Evolutionary conservation across 257 asterid species (phyloP).

Genomic region (Nyctanthes arbortristis): DNA sequence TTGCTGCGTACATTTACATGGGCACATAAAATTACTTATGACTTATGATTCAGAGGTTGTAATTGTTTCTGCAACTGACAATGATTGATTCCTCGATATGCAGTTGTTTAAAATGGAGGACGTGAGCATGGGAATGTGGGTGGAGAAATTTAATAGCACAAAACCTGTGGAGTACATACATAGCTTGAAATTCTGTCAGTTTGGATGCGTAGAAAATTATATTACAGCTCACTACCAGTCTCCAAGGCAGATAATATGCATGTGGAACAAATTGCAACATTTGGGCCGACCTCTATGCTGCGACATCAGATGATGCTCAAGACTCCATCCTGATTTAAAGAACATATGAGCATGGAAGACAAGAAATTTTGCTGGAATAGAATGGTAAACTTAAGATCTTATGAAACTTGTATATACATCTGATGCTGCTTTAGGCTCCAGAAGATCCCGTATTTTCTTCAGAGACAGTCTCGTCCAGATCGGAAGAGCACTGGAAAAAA

Average conservation of each 20-base stretch:
- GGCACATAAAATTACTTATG: not conserved
- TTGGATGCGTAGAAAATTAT: slow-evolving; percentile 81
- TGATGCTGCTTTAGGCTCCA: not conserved
- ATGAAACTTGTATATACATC: not conserved
- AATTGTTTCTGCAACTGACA: not conserved
- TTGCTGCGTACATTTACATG: not conserved
- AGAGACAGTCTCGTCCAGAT: not conserved
- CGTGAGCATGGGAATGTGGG: slow-evolving; percentile 98
- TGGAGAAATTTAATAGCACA: slow-evolving; percentile 63
- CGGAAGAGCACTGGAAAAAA: slow-evolving; percentile 28
- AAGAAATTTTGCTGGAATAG: slow-evolving; percentile 12
- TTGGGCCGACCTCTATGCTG: slow-evolving; percentile 68
- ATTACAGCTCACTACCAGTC: slow-evolving; percentile 92
- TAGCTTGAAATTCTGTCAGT: slow-evolving; percentile 90
- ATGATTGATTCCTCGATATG: not conserved
- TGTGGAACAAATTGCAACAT: slow-evolving; percentile 72
- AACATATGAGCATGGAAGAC: slow-evolving; percentile 16
- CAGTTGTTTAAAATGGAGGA: slow-evolving; percentile 98
- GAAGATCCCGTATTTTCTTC: not conserved
- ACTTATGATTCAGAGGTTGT: not conserved
- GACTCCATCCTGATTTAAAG: not conserved
- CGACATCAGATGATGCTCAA: slow-evolving; percentile 70
- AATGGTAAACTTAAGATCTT: not conserved
- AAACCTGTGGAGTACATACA: slow-evolving; percentile 73
- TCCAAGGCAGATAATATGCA: slow-evolving; percentile 87